Evolutionary conservation across 805 yeast species (phyloP).

Genomic region (Dipodascus geniculatus): DNA sequence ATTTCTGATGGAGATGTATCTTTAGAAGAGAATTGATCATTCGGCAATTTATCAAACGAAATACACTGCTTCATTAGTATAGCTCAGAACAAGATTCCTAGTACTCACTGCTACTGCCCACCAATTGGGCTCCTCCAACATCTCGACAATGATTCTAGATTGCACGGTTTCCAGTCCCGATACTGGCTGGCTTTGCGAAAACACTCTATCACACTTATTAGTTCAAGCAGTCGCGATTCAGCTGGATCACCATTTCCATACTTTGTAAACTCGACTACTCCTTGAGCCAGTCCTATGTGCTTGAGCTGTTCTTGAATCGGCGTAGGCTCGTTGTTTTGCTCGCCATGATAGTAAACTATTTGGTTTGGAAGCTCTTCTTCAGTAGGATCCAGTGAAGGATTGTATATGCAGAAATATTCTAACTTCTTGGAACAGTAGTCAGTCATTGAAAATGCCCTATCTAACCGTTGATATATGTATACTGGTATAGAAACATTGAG

Average conservation of each 20-base stretch:
- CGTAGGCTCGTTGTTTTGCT: constrained; percentile 4
- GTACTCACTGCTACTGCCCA: constrained; percentile 21
- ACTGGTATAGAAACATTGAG: too few relatives aligned
- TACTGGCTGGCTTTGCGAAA: constrained; percentile 13
- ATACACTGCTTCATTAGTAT: not conserved
- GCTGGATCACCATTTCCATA: not conserved
- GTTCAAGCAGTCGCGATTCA: not conserved
- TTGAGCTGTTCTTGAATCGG: constrained; percentile 27
- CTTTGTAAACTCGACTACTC: constrained; percentile 20
- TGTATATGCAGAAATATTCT: constrained; percentile 25
- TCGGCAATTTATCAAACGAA: constrained; percentile 18
- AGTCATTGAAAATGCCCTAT: not conserved
- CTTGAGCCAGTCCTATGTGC: constrained; percentile 34
- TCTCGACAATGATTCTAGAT: constrained; percentile 24
- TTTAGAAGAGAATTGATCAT: constrained; percentile 14
- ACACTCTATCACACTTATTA: constrained; percentile 6
- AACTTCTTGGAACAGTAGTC: constrained; percentile 3
- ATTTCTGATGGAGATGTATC: constrained; percentile 28
- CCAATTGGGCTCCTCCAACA: constrained; percentile 19
- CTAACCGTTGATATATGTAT: not conserved
- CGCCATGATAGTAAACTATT: constrained; percentile 26
- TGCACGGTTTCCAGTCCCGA: constrained; percentile 25
- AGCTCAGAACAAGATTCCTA: not conserved
- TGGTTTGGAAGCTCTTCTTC: constrained; percentile 27
- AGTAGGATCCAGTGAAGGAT: constrained; percentile 25